These are phyloP conservation scores for Amanita rubescens DNA, from an alignment of 768 basidiomycete genomes.

Conservation along the genomic window DNA sequence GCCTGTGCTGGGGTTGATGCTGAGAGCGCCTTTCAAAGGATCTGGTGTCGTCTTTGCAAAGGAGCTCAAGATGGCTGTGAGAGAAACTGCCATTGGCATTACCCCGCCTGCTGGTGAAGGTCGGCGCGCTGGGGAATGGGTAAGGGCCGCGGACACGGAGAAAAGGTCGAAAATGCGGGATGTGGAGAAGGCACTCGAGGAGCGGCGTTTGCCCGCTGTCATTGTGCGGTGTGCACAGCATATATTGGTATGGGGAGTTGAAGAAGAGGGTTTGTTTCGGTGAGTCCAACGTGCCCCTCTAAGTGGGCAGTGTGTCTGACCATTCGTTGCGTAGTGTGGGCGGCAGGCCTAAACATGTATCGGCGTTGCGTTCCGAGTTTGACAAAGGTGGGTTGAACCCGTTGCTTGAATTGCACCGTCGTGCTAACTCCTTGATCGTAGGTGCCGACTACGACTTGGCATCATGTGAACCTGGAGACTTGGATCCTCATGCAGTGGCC, in stretches of 20 bases:
- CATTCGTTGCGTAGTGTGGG: conserved; percentile 48
- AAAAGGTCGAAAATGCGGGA: conserved; percentile 17
- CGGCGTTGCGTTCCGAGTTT: conserved; percentile 70
- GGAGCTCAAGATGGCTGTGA: conserved; percentile 34
- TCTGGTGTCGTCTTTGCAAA: conserved; percentile 63
- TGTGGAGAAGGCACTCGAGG: conserved; percentile 34
- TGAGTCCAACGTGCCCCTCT: conserved; percentile 25
- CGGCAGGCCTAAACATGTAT: conserved; percentile 76
- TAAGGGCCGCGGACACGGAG: conserved; percentile 8
- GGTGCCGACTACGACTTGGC: conserved; percentile 85
- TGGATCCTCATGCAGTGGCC: conserved; percentile 93
- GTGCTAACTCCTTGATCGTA: conserved; percentile 18
- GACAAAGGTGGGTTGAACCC: conserved; percentile 49
- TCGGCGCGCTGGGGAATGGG: conserved; percentile 10
- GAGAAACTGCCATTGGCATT: conserved; percentile 23
- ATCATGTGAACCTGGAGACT: conserved; percentile 71
- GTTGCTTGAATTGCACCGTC: background rate
- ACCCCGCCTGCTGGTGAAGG: conserved; percentile 12
- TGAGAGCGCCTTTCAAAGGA: conserved; percentile 47
- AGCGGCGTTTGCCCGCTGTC: conserved; percentile 59
- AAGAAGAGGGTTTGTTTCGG: conserved; percentile 86
- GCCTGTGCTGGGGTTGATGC: conserved; percentile 45
- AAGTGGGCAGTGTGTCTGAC: conserved; percentile 9
- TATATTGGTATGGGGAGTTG: conserved; percentile 71
- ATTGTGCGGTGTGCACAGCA: conserved; percentile 81